Evolutionary conservation across 2,329 filamentous ascomycete genomes (phyloP).

Genomic region (Colletotrichum orchidophilum): DNA sequence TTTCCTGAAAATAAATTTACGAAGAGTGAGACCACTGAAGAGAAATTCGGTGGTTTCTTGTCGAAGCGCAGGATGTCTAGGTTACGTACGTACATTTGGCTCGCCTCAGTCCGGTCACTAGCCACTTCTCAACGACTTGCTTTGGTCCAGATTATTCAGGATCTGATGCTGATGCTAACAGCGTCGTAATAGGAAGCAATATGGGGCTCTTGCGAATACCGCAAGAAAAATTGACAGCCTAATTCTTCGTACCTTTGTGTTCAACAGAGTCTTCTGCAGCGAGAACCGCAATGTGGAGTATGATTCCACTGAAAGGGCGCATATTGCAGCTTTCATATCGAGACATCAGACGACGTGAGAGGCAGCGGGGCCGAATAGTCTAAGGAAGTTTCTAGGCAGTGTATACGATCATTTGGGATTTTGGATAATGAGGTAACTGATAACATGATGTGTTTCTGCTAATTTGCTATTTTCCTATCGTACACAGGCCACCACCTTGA

Average conservation of each 20-base stretch:
- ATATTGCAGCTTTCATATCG: neutral
- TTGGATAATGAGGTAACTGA: neutral
- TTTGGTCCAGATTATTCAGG: neutral
- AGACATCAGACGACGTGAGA: neutral
- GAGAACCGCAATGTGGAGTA: neutral
- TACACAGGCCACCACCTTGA: neutral
- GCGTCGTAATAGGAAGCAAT: neutral
- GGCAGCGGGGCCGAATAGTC: neutral
- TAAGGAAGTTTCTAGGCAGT: neutral
- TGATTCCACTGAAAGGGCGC: neutral
- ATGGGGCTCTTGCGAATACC: neutral
- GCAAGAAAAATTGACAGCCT: neutral
- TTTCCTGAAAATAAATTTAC: too few species aligned
- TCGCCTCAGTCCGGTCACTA: too few species aligned
- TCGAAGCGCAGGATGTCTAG: too few species aligned
- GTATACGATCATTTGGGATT: neutral
- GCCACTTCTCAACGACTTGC: neutral
- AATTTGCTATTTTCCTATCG: neutral
- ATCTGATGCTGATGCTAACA: neutral
- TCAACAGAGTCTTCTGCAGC: too few species aligned
- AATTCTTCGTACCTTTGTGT: neutral
- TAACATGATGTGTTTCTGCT: neutral
- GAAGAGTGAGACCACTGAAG: too few species aligned
- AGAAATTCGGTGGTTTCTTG: too few species aligned
- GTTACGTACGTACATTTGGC: too few species aligned